Conservation (phyloP, 2,329 filamentous ascomycete genomes). For the Colletotrichum phormii region DNA sequence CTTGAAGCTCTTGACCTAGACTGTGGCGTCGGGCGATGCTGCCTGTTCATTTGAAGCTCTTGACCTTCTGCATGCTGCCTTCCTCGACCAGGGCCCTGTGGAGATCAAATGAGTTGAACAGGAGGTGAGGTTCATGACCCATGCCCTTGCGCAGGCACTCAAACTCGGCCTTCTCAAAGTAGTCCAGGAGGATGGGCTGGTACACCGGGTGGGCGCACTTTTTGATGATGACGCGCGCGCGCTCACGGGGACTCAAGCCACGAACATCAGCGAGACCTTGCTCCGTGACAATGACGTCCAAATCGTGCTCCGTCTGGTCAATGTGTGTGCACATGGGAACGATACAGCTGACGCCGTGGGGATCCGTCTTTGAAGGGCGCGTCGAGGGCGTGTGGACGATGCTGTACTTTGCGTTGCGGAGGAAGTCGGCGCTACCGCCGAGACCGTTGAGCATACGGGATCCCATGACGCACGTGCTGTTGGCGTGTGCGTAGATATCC, state of each 20-base stretch:
- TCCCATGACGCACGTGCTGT: slow-evolving; percentile 90
- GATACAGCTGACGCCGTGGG: slow-evolving; percentile 84
- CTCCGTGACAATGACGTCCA: slow-evolving; percentile 86
- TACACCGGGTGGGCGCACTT: slow-evolving; percentile 91
- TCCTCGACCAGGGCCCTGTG: slow-evolving; percentile 85
- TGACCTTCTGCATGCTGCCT: slow-evolving; percentile 87
- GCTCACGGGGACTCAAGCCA: slow-evolving; percentile 81
- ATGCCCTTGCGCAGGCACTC: slow-evolving; percentile 88
- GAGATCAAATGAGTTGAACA: slow-evolving; percentile 91
- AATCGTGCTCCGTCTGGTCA: slow-evolving; percentile 92
- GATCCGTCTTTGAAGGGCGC: slow-evolving; percentile 84
- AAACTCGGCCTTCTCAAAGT: slow-evolving; percentile 87
- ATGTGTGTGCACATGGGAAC: slow-evolving; percentile 95
- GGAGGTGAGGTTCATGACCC: slow-evolving; percentile 89
- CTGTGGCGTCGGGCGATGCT: too few species aligned
- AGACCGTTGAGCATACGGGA: slow-evolving; percentile 89
- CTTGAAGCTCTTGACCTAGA: slow-evolving; percentile 76
- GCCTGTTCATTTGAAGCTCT: slow-evolving; percentile 63
- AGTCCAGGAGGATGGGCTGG: slow-evolving; percentile 82
- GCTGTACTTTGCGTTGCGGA: slow-evolving; percentile 82
- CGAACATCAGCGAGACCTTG: slow-evolving; percentile 86
- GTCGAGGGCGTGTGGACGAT: slow-evolving; percentile 95
- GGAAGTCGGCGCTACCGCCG: slow-evolving; percentile 84
- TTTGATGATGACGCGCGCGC: slow-evolving; percentile 86
- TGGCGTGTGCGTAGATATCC: slow-evolving; percentile 94